phyloP scores from a whole-genome alignment of 768 basidiomycete genomes.

The Cantharellus anzutake region DNA sequence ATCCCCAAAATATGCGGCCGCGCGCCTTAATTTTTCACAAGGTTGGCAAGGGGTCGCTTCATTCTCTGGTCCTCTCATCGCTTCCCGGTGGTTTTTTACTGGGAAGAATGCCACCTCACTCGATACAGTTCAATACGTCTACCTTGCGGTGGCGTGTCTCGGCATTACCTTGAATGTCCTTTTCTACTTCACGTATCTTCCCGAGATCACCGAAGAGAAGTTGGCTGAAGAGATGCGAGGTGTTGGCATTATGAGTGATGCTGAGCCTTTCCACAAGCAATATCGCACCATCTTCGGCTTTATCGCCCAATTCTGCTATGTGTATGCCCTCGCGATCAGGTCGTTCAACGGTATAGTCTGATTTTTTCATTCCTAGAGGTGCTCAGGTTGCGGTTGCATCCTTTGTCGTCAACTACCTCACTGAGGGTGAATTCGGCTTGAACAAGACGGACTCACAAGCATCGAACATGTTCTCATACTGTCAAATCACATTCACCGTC shows the following conservation, averaged over 20 bases:
- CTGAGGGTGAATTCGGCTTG: constrained; percentile 33
- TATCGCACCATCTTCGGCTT: constrained; percentile 53
- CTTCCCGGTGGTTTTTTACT: constrained; percentile 53
- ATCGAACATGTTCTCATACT: constrained; percentile 50
- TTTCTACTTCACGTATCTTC: constrained; percentile 44
- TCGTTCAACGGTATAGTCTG: background rate
- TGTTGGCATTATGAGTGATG: constrained; percentile 18
- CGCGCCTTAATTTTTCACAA: constrained; percentile 62
- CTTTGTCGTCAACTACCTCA: constrained; percentile 49
- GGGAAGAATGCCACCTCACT: constrained; percentile 41
- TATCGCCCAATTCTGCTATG: constrained; percentile 49
- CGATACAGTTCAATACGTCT: constrained; percentile 44
- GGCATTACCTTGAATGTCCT: constrained; percentile 40
- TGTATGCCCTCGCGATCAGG: constrained; percentile 21
- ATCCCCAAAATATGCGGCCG: constrained; percentile 47
- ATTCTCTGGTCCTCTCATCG: constrained; percentile 51
- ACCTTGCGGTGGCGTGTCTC: constrained; percentile 24
- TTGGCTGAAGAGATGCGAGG: constrained; percentile 26
- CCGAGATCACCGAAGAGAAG: constrained; percentile 55
- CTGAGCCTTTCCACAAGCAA: constrained; percentile 46
- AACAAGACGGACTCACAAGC: constrained; percentile 28
- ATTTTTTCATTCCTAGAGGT: constrained; percentile 20
- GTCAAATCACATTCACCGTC: constrained; percentile 27
- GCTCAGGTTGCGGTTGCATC: constrained; percentile 46
- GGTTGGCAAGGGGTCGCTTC: constrained; percentile 61